Conservation (phyloP, 2,329 filamentous ascomycete species). For the Magnaporthales sp. region DNA sequence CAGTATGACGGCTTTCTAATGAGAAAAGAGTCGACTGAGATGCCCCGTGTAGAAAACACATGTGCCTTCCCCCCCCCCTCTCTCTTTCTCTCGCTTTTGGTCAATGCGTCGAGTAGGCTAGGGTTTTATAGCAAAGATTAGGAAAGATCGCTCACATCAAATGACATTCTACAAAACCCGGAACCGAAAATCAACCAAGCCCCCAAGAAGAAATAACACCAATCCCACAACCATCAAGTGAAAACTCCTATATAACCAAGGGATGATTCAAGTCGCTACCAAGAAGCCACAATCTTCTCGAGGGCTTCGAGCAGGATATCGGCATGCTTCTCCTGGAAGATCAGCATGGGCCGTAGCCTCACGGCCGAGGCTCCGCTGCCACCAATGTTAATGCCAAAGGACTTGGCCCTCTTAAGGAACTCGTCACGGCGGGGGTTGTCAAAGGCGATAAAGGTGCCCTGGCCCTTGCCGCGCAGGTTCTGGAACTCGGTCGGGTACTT, state of each 20-base stretch:
- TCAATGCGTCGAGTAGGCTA: not conserved
- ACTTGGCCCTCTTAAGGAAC: conserved; percentile 72
- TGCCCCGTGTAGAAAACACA: not conserved
- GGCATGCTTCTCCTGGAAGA: conserved; percentile 86
- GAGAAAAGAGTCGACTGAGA: not conserved
- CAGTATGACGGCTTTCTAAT: not conserved
- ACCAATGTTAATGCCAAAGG: conserved; percentile 76
- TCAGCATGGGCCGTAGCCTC: conserved; percentile 77
- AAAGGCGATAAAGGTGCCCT: conserved; percentile 90
- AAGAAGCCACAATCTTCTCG: conserved; percentile 60
- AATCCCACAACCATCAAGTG: not conserved
- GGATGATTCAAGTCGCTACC: conserved; percentile 5
- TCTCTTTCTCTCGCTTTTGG: not conserved
- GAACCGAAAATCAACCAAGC: not conserved
- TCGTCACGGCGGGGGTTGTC: conserved; percentile 74
- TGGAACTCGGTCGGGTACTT: conserved; percentile 70
- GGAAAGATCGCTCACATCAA: not conserved
- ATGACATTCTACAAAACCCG: not conserved
- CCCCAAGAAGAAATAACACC: not conserved
- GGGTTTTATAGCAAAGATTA: not conserved
- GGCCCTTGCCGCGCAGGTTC: conserved; percentile 79
- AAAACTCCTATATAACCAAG: not conserved
- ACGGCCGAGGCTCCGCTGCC: conserved; percentile 71
- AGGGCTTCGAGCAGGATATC: conserved; percentile 73
- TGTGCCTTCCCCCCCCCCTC: not conserved